Evolutionary conservation across 345 rosid genomes (phyloP).

Genomic region (Pelargonium nanum): DNA sequence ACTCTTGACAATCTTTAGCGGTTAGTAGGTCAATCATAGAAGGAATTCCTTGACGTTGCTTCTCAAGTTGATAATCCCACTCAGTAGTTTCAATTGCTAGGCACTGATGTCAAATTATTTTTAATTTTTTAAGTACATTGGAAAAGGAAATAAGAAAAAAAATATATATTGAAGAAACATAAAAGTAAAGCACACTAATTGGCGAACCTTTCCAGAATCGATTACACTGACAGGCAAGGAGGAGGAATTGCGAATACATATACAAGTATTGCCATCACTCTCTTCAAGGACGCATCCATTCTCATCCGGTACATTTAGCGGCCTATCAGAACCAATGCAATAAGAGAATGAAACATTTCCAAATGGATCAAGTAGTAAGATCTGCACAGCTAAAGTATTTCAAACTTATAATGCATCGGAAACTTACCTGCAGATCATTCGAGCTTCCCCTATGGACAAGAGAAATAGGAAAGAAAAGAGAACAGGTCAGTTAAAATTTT

Average conservation of each 20-base stretch:
- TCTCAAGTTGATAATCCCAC: slow-evolving; percentile 41
- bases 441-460: slow-evolving; percentile 44
- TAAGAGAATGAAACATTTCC: neutral
- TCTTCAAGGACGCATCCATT: slow-evolving; percentile 32
- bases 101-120: slow-evolving; percentile 29
- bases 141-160: neutral
- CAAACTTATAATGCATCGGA: neutral
- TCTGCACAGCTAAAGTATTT: neutral
- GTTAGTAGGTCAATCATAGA: slow-evolving; percentile 50
- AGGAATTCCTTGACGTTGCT: slow-evolving; percentile 39
- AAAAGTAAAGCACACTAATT: neutral
- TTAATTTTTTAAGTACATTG: neutral
- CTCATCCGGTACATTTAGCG: slow-evolving; percentile 24
- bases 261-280: slow-evolving; percentile 18
- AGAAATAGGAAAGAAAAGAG: slow-evolving; percentile 5
- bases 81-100: slow-evolving; percentile 21
- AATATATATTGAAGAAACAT: too few relatives aligned
- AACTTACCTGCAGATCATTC: slow-evolving; percentile 62
- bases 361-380: neutral
- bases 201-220: slow-evolving; percentile 52
- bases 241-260: slow-evolving; percentile 33
- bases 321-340: slow-evolving; percentile 32
- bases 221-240: slow-evolving; percentile 47
- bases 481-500: neutral
- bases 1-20: slow-evolving; percentile 29